Conservation (phyloP, 2,329 filamentous ascomycete genomes). For the Fusarium scirpi region DNA sequence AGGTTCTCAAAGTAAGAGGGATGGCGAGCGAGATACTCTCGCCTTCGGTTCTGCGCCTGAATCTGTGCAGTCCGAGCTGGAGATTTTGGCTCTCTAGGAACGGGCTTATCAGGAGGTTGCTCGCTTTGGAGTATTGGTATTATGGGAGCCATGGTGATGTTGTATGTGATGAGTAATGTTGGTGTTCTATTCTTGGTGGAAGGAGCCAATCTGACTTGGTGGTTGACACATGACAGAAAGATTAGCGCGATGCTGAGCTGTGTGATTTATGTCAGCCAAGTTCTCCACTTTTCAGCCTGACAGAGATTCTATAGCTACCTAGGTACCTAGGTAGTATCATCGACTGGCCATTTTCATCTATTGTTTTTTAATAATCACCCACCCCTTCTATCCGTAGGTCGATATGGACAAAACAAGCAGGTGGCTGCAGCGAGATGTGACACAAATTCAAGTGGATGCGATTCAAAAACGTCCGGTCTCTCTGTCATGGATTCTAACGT, state of each 20-base stretch:
- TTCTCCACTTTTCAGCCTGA: constrained; percentile 5
- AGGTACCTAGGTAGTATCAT: background rate
- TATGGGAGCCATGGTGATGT: constrained; percentile 34
- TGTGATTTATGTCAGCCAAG: constrained; percentile 11
- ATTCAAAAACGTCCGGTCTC: background rate
- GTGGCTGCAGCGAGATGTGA: constrained; percentile 31
- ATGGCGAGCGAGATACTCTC: constrained; percentile 79
- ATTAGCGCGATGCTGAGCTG: background rate
- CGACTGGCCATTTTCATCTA: background rate
- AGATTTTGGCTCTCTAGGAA: constrained; percentile 59
- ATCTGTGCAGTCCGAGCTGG: constrained; percentile 60
- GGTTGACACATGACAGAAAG: constrained; percentile 5
- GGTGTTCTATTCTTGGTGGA: background rate
- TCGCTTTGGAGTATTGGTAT: constrained; percentile 10
- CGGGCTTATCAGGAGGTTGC: constrained; percentile 51
- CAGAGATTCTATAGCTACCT: background rate
- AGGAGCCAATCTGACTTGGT: background rate
- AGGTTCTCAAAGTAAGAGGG: constrained; percentile 74
- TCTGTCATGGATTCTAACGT: background rate
- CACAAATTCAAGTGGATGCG: constrained; percentile 20
- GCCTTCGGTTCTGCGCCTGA: constrained; percentile 78
- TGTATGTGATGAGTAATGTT: background rate
- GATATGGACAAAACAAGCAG: background rate
- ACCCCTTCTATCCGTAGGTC: too few species aligned
- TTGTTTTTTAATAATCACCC: too few species aligned